Evolutionary conservation across 106 monocot genomes (phyloP), one percentile per base, ranked within the genome.

Genomic region (Apostasia shenzhenica): DNA sequence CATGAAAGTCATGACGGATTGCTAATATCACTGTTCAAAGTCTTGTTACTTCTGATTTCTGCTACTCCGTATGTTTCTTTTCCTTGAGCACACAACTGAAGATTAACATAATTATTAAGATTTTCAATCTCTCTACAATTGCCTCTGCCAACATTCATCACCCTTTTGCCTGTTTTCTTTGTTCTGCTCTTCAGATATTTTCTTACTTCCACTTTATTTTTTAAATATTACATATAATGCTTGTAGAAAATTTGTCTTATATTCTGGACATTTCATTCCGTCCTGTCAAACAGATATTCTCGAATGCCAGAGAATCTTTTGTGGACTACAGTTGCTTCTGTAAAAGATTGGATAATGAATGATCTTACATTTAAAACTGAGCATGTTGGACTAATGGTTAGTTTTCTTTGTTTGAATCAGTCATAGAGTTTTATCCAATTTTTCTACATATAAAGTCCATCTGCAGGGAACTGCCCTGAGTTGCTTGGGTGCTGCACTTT

Each of bases 301-400:
- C 83, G 93, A 57, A 86, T 93, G 93, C 89, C 89, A 47, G 76
- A 68, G 14, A 75, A 89, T 8, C 67, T 93, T 67, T 73, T 93
- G 71, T 78, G 77, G 67, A 69, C 70, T 45, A 67, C 80, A 3
- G 74, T 89, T 75, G 41, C 61, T 62, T 70, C 76, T 48, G 41
- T 89, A 14, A 59, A 45, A 56, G 54, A 68, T 52, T 63, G 78
- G 40, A 82, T 84, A 53, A 63, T 45, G 53, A 51, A 62, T 14
- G 72, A 69, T 41, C 76, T 79, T 68, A 52, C 60, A 55, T 72
- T 54, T 43, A 86, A 83, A 66, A 70, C 46, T 47, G 81, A 85
- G 41, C 59, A 88, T 51, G 74, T 61, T 72, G 72, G 69, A 62
- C 57, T 80, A 45, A 55, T 84, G 86, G 93, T 93, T 66, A 79